These are phyloP conservation scores for Hymenoscyphus repandus DNA, from an alignment of 2,329 filamentous ascomycete species.

Conservation along the genomic window DNA sequence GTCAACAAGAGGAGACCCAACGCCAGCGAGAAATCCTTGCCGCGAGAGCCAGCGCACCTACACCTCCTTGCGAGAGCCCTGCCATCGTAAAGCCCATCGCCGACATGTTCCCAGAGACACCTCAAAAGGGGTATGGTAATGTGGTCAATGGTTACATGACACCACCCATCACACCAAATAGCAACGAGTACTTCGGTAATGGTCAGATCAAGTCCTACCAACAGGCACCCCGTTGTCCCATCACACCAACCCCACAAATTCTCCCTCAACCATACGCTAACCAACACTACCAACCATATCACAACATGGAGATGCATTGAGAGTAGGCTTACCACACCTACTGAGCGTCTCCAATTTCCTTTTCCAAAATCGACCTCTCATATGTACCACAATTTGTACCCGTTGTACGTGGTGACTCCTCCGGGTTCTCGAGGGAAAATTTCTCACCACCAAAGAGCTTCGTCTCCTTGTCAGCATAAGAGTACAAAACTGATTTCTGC, in stretches of 20 bases:
- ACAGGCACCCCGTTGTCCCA: conserved; percentile 45
- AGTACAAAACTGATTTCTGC: conserved; percentile 17
- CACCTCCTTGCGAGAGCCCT: conserved; percentile 49
- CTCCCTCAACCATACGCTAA: conserved; percentile 39
- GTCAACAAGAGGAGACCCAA: conserved; percentile 13
- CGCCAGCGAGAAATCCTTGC: too few relatives aligned
- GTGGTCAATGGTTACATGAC: conserved; percentile 74
- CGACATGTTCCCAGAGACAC: conserved; percentile 67
- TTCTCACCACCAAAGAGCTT: conserved; percentile 12
- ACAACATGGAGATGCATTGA: conserved; percentile 34
- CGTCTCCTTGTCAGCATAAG: conserved; percentile 23
- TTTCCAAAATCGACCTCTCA: conserved; percentile 12
- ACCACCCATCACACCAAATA: conserved; percentile 79
- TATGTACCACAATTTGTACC: conserved; percentile 29
- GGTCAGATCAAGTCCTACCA: conserved; percentile 23
- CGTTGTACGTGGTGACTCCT: conserved; percentile 11
- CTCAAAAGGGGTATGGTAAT: conserved; percentile 66
- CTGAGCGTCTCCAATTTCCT: neutral
- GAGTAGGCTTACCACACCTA: neutral
- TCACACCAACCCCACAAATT: conserved; percentile 54
- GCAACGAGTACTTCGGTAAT: conserved; percentile 42
- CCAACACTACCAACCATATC: conserved; percentile 42
- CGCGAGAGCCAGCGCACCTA: conserved; percentile 50
- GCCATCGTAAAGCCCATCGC: conserved; percentile 42
- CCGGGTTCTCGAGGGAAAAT: conserved; percentile 6